These are phyloP conservation scores for Kurtzmaniella natalensis DNA, from an alignment of 1,139 yeast species.

Conservation along the genomic window DNA sequence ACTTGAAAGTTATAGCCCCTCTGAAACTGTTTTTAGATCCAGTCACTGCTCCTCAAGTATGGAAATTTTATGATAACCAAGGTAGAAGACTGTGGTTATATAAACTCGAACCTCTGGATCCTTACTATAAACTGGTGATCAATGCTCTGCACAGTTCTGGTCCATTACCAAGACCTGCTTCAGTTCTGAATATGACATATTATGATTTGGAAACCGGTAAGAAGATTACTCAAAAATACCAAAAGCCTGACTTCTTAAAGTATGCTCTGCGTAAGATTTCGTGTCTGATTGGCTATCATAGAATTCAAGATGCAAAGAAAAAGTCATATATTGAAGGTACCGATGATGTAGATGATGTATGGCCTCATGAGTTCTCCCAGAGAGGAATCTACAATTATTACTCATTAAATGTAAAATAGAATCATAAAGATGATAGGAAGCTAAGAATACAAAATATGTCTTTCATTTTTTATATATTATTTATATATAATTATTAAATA, in stretches of 20 bases:
- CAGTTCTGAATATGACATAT: slow-evolving; percentile 33
- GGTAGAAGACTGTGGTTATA: slow-evolving; percentile 87
- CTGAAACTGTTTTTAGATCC: slow-evolving; percentile 24
- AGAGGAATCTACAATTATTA: slow-evolving; percentile 73
- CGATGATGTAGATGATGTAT: slow-evolving; percentile 36
- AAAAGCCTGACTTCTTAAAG: slow-evolving; percentile 57
- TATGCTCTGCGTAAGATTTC: slow-evolving; percentile 62
- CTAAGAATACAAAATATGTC: no score
- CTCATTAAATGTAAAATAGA: slow-evolving; percentile 40
- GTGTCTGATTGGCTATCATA: slow-evolving; percentile 50
- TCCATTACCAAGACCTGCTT: slow-evolving; percentile 7
- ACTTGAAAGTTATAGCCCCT: slow-evolving; percentile 27
- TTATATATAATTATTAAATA: no score
- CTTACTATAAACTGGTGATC: slow-evolving; percentile 28
- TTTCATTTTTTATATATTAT: no score
- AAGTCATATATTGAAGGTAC: slow-evolving; percentile 26
- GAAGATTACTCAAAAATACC: slow-evolving; percentile 51
- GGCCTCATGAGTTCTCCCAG: slow-evolving; percentile 63
- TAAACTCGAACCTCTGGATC: slow-evolving; percentile 38
- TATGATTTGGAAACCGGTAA: slow-evolving; percentile 69
- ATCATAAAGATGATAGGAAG: no score
- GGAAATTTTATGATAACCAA: slow-evolving; percentile 55
- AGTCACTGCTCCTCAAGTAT: slow-evolving; percentile 27
- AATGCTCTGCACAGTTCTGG: slow-evolving; percentile 8
- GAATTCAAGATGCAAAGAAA: slow-evolving; percentile 32